Evolutionary conservation across 495 filamentous ascomycete species (phyloP).

Genomic region (Xylaria cubensis): DNA sequence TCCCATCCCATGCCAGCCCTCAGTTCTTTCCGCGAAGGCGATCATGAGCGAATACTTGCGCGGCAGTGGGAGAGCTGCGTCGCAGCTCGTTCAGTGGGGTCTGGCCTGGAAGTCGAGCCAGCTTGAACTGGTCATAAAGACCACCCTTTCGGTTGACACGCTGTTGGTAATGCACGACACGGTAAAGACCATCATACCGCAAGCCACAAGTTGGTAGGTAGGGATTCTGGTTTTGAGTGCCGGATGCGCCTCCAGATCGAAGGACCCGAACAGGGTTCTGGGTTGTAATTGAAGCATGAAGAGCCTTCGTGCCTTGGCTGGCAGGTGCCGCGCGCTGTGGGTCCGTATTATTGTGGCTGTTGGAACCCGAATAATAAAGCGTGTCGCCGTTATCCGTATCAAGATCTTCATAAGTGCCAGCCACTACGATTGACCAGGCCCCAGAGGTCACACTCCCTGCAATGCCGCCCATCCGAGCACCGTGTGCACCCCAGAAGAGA

Average conservation of each 20-base stretch:
- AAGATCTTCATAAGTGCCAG: slow-evolving; percentile 49
- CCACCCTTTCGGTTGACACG: slow-evolving; percentile 34
- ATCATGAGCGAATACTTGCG: slow-evolving; percentile 26
- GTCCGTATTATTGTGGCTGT: slow-evolving; percentile 40
- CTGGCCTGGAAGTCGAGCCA: slow-evolving; percentile 45
- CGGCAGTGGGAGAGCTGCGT: slow-evolving; percentile 33
- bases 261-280: slow-evolving; percentile 55
- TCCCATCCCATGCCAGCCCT: not conserved
- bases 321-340: slow-evolving; percentile 23
- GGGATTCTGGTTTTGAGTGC: slow-evolving; percentile 11
- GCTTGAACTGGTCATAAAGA: slow-evolving; percentile 52
- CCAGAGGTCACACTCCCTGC: slow-evolving; percentile 45
- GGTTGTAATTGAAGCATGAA: slow-evolving; percentile 41
- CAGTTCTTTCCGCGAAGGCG: slow-evolving; percentile 2
- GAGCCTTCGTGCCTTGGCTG: slow-evolving; percentile 43
- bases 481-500: slow-evolving; percentile 59
- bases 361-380: slow-evolving; percentile 56
- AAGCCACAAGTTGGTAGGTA: slow-evolving; percentile 51
- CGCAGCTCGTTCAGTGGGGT: slow-evolving; percentile 32
- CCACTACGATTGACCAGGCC: slow-evolving; percentile 54
- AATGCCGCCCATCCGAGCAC: slow-evolving; percentile 53
- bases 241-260: slow-evolving; percentile 38
- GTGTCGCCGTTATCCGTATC: slow-evolving; percentile 53
- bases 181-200: slow-evolving; percentile 62
- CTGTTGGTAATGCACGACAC: slow-evolving; percentile 36